Conservation (phyloP, 352 stramenopile genomes). For the Phytophthora fragariaefolia region DNA sequence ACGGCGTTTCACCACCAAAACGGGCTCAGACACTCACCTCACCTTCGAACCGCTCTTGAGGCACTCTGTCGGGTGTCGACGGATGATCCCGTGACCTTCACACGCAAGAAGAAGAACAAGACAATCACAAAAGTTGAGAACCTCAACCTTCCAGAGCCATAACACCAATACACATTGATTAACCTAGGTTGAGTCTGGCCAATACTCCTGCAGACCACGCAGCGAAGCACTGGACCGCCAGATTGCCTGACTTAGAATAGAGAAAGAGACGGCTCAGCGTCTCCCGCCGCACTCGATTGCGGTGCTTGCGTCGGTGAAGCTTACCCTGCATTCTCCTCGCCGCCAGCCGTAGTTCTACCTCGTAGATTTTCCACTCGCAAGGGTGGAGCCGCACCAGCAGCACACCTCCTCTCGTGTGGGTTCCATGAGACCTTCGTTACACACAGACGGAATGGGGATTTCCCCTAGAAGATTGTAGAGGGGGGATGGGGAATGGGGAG, state of each 20-base stretch:
- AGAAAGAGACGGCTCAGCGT: background rate
- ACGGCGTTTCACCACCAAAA: slow-evolving; percentile 11
- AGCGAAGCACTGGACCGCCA: background rate
- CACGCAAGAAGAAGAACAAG: background rate
- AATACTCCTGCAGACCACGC: background rate
- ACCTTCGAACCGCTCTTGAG: background rate
- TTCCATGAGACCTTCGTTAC: background rate
- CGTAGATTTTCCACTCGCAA: background rate
- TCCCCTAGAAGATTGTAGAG: background rate
- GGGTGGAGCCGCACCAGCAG: background rate
- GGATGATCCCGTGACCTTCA: background rate
- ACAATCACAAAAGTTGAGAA: background rate
- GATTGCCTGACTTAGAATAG: background rate
- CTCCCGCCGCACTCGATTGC: background rate
- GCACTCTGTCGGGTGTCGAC: background rate
- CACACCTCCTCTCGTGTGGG: background rate
- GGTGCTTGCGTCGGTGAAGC: background rate
- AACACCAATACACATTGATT: background rate
- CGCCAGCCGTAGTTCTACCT: background rate
- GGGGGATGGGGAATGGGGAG: background rate
- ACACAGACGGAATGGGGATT: background rate
- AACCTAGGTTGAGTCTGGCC: background rate
- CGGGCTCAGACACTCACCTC: background rate
- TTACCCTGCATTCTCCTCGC: background rate
- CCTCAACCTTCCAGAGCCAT: background rate